Evolutionary conservation across 1,284 basidiomycete species (phyloP).

Genomic region (Volvariella surrecta): DNA sequence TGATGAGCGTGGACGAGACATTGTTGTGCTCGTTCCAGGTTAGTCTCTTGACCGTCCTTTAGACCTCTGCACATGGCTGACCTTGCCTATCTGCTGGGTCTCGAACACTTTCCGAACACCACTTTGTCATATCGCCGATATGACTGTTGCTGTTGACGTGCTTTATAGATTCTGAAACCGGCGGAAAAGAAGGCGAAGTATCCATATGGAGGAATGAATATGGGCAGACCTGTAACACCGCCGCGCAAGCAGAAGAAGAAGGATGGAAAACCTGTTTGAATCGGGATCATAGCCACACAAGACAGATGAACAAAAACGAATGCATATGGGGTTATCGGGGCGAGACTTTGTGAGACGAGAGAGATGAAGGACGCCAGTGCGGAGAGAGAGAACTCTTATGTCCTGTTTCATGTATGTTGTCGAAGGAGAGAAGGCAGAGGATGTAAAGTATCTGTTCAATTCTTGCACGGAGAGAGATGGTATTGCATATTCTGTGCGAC

Average conservation of each 20-base stretch:
- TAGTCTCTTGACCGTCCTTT: slow-evolving; percentile 1
- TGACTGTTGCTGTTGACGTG: no score
- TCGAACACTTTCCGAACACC: no score
- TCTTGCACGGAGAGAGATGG: no score
- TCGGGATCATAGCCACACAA: no score
- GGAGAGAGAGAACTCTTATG: slow-evolving; percentile 3
- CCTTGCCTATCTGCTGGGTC: no score
- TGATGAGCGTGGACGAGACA: slow-evolving; percentile 99
- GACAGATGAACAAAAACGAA: slow-evolving; percentile 3
- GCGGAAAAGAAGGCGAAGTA: slow-evolving; percentile 98
- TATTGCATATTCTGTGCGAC: no score
- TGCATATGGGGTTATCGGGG: slow-evolving; percentile 9
- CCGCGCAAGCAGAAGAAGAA: slow-evolving; percentile 85
- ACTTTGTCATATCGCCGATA: no score
- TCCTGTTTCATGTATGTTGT: no score
- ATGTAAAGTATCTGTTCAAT: no score
- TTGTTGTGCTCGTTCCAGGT: slow-evolving; percentile 98
- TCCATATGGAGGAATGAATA: slow-evolving; percentile 74
- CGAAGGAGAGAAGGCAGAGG: no score
- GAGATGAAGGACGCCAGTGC: slow-evolving; percentile 5
- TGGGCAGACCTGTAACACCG: slow-evolving; percentile 72
- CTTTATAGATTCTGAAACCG: slow-evolving; percentile 85
- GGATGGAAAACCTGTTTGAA: slow-evolving; percentile 62
- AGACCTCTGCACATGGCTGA: slow-evolving; percentile 1
- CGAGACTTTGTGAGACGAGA: no score